Evolutionary conservation across 1,284 basidiomycete species (phyloP), one percentile per base, ranked within the genome.

Genomic region (Quambalaria eucalypti): DNA sequence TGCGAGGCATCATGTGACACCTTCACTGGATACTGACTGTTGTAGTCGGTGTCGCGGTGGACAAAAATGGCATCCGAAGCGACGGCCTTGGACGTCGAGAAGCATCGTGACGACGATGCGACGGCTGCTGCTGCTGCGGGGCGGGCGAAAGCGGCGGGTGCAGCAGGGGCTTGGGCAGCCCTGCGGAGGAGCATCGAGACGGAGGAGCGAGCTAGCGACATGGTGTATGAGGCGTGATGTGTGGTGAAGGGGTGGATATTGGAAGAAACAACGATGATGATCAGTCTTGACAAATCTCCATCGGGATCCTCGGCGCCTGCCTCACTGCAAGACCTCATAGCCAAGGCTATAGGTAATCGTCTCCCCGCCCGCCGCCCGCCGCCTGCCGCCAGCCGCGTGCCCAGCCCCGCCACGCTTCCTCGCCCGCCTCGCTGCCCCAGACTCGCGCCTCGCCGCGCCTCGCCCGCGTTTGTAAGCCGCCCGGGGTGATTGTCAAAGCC

Each of bases 31-130:
- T 25, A 47, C 44, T 16, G 49, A 36, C 33, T 38, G 84, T 96
- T 96, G 78, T 93, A 87, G 50, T 84, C 80, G 46, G 90, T 92
- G 79, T 96, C 89, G 59, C 91, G 87, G 78, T 96, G 92, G 28
- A 75, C 73, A 44, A 75, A 73, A 51, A 75, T 66, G 28, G 65
- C 57, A 50, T 75, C 73, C 28, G 71, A 74, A 23, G 53, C 58
- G 21, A 21, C 36, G 36, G 36, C 16, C 4, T 5, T 39, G 36
- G 36, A 39, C 36, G 36, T 39, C 5, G 36, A 39, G 36, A 39
- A 39, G 36, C 36, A 39, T 21, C 36, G 36, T 21, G 36, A 39
- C 36, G 36, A n/a, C 16, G 36, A n/a, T n/a, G 36, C 36, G 21
- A 39, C 21, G 36, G 36, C 36, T n/a, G 36, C 36, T n/a, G 21